phyloP scores from a whole-genome alignment of 306 rosid genomes.

The Trifolium dubium region DNA sequence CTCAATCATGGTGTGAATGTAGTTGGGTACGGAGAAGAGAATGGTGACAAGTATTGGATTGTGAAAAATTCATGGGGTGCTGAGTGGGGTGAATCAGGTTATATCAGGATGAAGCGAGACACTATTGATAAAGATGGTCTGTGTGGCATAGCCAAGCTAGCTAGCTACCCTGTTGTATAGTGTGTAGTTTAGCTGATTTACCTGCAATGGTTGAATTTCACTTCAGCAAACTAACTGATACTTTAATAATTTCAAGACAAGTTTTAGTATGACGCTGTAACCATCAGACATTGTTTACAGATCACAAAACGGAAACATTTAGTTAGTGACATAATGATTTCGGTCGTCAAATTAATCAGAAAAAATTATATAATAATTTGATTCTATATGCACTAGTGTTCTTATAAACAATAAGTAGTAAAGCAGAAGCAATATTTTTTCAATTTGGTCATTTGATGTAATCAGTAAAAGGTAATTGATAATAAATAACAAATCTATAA shows the following conservation, averaged over 20 bases:
- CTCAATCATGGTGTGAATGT: constrained; percentile 73
- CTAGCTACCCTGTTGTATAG: constrained; percentile 58
- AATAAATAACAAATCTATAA: not conserved
- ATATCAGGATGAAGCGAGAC: constrained; percentile 55
- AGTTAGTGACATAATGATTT: not conserved
- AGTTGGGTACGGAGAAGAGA: constrained; percentile 66
- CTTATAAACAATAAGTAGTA: not conserved
- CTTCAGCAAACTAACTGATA: constrained; percentile 8
- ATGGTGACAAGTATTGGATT: constrained; percentile 59
- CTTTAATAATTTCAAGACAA: not conserved
- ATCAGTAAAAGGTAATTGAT: not conserved
- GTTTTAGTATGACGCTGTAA: not conserved
- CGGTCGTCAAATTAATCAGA: not conserved
- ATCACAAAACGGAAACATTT: not conserved
- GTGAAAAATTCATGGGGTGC: constrained; percentile 82
- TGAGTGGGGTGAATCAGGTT: constrained; percentile 81
- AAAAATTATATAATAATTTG: not conserved
- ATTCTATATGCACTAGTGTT: not conserved
- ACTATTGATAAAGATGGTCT: constrained; percentile 42
- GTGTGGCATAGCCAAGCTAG: constrained; percentile 75
- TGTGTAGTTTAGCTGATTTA: constrained; percentile 23
- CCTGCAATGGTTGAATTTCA: constrained; percentile 24
- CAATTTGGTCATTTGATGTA: not conserved
- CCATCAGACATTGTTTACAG: not conserved
- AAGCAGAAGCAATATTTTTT: not conserved